Evolutionary conservation across 192 early-diverging fungal genomes (phyloP), one percentile per base, ranked within the genome.

Genomic region (Coemansia asiatica): DNA sequence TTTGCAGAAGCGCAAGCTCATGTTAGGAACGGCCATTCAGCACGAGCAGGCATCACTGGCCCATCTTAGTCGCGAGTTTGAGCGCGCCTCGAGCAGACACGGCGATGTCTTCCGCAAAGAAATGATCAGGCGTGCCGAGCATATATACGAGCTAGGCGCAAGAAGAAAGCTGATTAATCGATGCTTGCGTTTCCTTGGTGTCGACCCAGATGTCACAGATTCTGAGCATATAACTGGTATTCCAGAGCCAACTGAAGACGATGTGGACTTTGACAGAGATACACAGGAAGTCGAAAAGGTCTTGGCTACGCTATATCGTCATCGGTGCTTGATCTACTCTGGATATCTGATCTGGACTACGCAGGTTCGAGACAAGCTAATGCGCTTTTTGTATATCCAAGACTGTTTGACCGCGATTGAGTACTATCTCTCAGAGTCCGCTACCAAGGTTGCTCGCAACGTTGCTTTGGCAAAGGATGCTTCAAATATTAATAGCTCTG

Each of bases 371-470:
- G 94, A 97, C 68, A 80, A 89, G 31, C 63, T 94, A 4, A 91
- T 94, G 79, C 79, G 88, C 56, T 87, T 91, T 53, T 47, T 93
- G 51, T 88, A 92, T 51, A 70, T 93, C 6, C 84, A 91, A 53
- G 83, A 85, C 40, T 87, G 89, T 21, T 61, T 86, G 21, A 87
- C 87, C 13, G 88, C 89, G 8, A 76, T 93, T 13, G 79, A 82
- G 51, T 95, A 95, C 79, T 95, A 90, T 66, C 83, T 95, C 63
- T 94, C 93, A 25, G 89, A 87, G 62, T 72, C 89, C n/a, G 89
- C 94, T 0, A 83, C 89, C 19, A 86, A 89, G 61, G 88, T 94
- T n/a, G 85, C 89, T 56, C 84, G 85, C 38, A 91, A 92, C 35
- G 68, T 93, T 0, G 67, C 68, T 3, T 63, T 73, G 12, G 54